phyloP scores from a whole-genome alignment of 345 rosid genomes.

The Populus simonii region DNA sequence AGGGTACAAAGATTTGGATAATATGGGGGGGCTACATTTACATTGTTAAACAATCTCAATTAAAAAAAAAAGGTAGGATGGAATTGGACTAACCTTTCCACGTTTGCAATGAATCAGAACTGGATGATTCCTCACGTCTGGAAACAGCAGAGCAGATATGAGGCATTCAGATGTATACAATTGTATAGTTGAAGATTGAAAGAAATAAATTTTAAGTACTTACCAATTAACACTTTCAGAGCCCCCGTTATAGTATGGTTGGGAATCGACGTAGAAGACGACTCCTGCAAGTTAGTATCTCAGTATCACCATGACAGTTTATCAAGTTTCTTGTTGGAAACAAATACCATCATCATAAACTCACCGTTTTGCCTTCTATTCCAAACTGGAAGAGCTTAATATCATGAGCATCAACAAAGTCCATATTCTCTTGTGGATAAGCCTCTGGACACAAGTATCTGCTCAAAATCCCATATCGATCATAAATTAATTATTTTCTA shows the following conservation, averaged over 20 bases:
- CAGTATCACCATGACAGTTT: neutral
- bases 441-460: conserved; percentile 84
- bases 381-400: conserved; percentile 73
- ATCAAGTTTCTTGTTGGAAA: too few relatives aligned
- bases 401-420: conserved; percentile 50
- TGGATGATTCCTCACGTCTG: conserved; percentile 88
- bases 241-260: conserved; percentile 57
- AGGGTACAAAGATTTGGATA: too few relatives aligned
- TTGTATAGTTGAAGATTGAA: neutral
- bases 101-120: conserved; percentile 84
- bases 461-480: conserved; percentile 16
- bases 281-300: conserved; percentile 49
- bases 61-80: neutral
- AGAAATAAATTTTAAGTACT: neutral
- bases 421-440: conserved; percentile 64
- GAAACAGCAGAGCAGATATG: conserved; percentile 3
- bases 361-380: conserved; percentile 78
- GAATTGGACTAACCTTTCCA: conserved; percentile 56
- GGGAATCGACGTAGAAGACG: conserved; percentile 44
- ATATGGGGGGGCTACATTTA: too few relatives aligned
- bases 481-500: too few relatives aligned
- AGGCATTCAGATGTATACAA: too few relatives aligned
- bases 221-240: conserved; percentile 72
- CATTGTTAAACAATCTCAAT: too few relatives aligned
- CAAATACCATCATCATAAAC: neutral